These are phyloP conservation scores for Plasmodium vinckei DNA, from an alignment of 169 alveolate species.

Conservation along the genomic window DNA sequence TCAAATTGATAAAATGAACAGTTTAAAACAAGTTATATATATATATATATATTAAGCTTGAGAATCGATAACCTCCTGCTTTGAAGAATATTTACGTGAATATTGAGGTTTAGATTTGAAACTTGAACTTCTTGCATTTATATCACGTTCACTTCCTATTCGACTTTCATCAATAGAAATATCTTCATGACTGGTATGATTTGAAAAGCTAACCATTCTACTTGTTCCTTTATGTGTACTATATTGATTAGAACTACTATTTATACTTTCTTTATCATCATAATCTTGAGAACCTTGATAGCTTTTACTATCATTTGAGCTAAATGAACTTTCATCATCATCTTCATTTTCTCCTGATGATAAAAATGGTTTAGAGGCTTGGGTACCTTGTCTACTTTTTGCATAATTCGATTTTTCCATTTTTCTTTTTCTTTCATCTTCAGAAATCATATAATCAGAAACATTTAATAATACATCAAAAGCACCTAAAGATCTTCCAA, in stretches of 20 bases:
- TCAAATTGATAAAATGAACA: too few relatives aligned
- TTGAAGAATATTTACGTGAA: constrained; percentile 57
- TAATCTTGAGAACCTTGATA: constrained; percentile 75
- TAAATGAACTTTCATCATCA: constrained; percentile 75
- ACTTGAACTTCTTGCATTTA: constrained; percentile 13
- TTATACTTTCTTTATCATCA: constrained; percentile 66
- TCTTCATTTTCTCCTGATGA: constrained; percentile 70
- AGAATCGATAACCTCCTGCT: constrained; percentile 45
- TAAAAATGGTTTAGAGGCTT: constrained; percentile 69
- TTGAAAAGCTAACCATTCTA: constrained; percentile 60
- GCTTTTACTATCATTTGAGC: constrained; percentile 71
- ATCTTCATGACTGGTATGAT: constrained; percentile 46
- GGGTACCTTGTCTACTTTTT: constrained; percentile 64
- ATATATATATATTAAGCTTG: constrained; percentile 68
- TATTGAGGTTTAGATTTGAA: constrained; percentile 35
- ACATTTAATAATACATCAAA: constrained; percentile 86
- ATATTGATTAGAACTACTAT: constrained; percentile 61
- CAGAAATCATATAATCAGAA: constrained; percentile 76
- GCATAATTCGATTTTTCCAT: constrained; percentile 34
- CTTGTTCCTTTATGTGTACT: constrained; percentile 67
- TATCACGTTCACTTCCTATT: constrained; percentile 35
- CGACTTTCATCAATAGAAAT: constrained; percentile 65
- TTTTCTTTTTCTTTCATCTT: constrained; percentile 66
- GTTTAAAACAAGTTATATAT: background rate
- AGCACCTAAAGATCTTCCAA: constrained; percentile 88